Conservation (phyloP, 2,329 filamentous ascomycete genomes). For the Dothideomycetes sp. region DNA sequence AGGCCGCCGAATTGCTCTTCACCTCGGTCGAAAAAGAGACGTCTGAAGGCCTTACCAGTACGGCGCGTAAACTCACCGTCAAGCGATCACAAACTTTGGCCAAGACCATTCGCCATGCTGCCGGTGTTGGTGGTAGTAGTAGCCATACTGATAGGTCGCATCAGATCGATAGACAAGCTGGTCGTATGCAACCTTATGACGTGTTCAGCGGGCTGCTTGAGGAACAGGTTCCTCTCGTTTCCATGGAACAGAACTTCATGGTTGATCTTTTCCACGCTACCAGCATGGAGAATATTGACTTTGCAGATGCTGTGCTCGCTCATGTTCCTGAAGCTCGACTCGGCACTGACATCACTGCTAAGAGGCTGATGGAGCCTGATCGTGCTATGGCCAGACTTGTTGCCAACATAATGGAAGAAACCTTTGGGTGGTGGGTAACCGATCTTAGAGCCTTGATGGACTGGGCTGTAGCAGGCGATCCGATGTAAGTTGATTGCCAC, state of each 20-base stretch:
- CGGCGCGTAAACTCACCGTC: slow-evolving; percentile 83
- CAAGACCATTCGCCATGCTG: slow-evolving; percentile 59
- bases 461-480: slow-evolving; percentile 72
- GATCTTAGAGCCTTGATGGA: slow-evolving; percentile 74
- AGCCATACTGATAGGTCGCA: slow-evolving; percentile 53
- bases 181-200: slow-evolving; percentile 65
- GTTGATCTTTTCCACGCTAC: slow-evolving; percentile 95
- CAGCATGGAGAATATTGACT: slow-evolving; percentile 73
- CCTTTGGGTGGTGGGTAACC: slow-evolving; percentile 71
- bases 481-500: no score
- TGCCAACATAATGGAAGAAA: slow-evolving; percentile 77
- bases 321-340: slow-evolving; percentile 58
- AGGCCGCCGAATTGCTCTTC: slow-evolving; percentile 56
- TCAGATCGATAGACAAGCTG: slow-evolving; percentile 41
- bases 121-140: slow-evolving; percentile 35
- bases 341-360: slow-evolving; percentile 58
- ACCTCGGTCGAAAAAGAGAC: slow-evolving; percentile 83
- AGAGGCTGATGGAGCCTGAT: slow-evolving; percentile 79
- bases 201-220: slow-evolving; percentile 72
- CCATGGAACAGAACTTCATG: slow-evolving; percentile 93
- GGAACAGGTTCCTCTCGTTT: slow-evolving; percentile 71
- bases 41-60: slow-evolving; percentile 49
- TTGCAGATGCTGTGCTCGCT: slow-evolving; percentile 66
- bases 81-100: slow-evolving; percentile 86
- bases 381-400: slow-evolving; percentile 76